These are phyloP conservation scores for Brassica carinata DNA, from an alignment of 345 rosid species.

Conservation along the genomic window DNA sequence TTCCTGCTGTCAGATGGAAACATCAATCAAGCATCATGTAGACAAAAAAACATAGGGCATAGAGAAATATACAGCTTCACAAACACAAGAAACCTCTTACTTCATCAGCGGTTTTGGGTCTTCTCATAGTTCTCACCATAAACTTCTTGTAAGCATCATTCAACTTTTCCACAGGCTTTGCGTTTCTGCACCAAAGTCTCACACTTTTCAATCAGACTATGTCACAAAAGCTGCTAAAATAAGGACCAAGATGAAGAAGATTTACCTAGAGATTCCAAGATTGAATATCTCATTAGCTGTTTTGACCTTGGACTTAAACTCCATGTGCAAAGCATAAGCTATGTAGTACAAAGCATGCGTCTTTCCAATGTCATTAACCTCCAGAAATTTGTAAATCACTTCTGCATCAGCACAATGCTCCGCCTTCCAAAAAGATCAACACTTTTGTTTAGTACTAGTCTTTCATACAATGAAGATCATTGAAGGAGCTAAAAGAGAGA, in stretches of 20 bases:
- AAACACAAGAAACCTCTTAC: conserved; percentile 41
- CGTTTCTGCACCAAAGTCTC: conserved; percentile 52
- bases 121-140: conserved; percentile 65
- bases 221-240: not conserved
- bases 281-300: conserved; percentile 75
- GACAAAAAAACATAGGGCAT: not conserved
- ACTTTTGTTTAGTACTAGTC: not conserved
- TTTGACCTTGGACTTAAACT: conserved; percentile 73
- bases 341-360: conserved; percentile 66
- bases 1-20: conserved; percentile 48
- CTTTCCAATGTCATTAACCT: conserved; percentile 79
- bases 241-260: not conserved
- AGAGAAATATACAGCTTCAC: not conserved
- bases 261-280: conserved; percentile 73
- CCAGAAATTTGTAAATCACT: conserved; percentile 75
- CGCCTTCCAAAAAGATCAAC: conserved; percentile 51
- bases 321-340: conserved; percentile 78
- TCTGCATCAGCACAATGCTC: conserved; percentile 80
- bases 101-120: conserved; percentile 51
- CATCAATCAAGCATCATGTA: not conserved
- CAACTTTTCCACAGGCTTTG: conserved; percentile 74
- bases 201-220: conserved; percentile 7
- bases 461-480: not conserved
- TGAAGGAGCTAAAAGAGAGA: not conserved
- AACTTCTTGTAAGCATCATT: conserved; percentile 79